Evolutionary conservation across 305 asterid species (phyloP), one percentile per base, ranked within the genome.

Genomic region (Fraxinus angustifolia): DNA sequence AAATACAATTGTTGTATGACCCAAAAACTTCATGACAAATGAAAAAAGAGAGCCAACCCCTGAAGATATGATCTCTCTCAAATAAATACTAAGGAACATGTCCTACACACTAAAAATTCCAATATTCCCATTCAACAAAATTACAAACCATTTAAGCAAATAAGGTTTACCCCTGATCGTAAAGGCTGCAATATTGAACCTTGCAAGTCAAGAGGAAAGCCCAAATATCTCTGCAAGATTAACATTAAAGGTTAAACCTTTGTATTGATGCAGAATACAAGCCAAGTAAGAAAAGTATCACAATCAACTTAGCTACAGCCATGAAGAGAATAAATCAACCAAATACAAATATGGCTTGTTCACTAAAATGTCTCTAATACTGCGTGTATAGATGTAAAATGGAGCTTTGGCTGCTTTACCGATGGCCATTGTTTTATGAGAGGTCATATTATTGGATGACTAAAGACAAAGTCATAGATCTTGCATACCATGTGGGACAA

Each of bases 201-300:
- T 94, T 91, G 94, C 97, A 90, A 83, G 91, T 88, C 92, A 94
- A 86, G 82, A 94, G 98, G 84, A 94, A 94, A 38, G 97, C 95
- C 97, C 98, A 94, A 75, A 94, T 90, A 84, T 94, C 98, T 87
- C 97, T 94, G 98, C 53, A 87, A 86, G 53, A 84, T 82, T 73
- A 87, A 83, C 19, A 81, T 68, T 21, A 84, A 81, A 79, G 75
- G 50, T 87, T 68, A 82, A 82, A 81, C 65, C 71, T 42, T 48
- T 3, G 60, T 60, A 2, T 56, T 56, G 56, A 23, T 48, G 75
- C 67, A 76, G 26, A 75, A 70, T 10, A 38, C 28, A 68, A 31
- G 65, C n/a, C 2, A 65, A 16, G 21, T 1, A 16, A 12, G 36
- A 68, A 31, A 30, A 68, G 38, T 5, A 68, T 68, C 17, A 14